A percentile compares a stretch with the other conserved stretches of the same genome.
Conservation (phyloP, 1,284 basidiomycete species). For the Agroathelia rolfsii region DNA sequence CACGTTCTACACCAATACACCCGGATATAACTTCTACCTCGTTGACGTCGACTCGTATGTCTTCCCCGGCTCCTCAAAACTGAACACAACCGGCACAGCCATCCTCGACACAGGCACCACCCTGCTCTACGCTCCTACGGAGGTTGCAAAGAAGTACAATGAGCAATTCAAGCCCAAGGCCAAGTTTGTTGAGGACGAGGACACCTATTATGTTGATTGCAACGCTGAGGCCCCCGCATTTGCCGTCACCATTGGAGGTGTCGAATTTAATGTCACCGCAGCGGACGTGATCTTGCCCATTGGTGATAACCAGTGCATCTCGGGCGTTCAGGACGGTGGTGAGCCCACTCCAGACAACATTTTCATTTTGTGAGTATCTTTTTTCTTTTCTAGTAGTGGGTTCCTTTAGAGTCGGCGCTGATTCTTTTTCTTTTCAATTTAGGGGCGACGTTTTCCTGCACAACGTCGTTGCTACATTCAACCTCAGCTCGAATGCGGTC, state of each 20-base stretch:
- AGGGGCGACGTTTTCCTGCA: too few relatives aligned
- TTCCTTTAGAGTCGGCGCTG: too few relatives aligned
- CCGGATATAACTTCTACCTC: conserved; percentile 32
- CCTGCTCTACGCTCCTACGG: conserved; percentile 13
- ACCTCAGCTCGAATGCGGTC: conserved; percentile 7
- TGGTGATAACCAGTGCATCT: too few relatives aligned
- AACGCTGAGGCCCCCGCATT: conserved; percentile 15
- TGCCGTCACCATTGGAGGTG: conserved; percentile 15
- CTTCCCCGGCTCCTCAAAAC: conserved; percentile 13
- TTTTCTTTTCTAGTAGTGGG: too few relatives aligned
- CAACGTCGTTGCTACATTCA: conserved; percentile 11
- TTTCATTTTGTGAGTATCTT: too few relatives aligned
- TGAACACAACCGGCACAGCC: too few relatives aligned
- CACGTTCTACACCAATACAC: conserved; percentile 39
- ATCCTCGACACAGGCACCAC: conserved; percentile 17
- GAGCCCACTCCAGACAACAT: too few relatives aligned
- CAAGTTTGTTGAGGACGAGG: conserved; percentile 11
- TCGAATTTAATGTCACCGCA: conserved; percentile 13
- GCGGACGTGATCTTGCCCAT: conserved; percentile 14
- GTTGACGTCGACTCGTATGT: conserved; percentile 22
- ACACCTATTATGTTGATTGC: conserved; percentile 14
- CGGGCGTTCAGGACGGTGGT: too few relatives aligned
- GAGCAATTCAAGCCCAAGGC: conserved; percentile 15
- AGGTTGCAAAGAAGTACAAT: conserved; percentile 15
- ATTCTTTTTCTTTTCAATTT: too few relatives aligned